Percentiles rank a stretch among this genome's conserved stretches.
Evolutionary conservation across 768 basidiomycete species (phyloP).

Genomic region (Amanita thiersii): DNA sequence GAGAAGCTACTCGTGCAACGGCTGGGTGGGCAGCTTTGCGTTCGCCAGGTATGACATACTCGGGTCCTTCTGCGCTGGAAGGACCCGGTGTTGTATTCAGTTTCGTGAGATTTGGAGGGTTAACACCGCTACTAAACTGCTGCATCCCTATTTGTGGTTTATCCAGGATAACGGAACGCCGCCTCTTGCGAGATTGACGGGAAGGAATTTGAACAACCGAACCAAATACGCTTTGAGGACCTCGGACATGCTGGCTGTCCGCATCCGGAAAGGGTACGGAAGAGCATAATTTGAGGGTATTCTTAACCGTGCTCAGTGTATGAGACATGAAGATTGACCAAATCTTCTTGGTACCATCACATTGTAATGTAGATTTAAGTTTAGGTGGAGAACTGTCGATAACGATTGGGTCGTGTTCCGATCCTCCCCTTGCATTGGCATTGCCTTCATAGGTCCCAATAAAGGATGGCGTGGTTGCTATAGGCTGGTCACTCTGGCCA

Average conservation of each 20-base stretch:
- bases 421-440: slow-evolving; percentile 11
- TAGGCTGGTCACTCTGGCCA: slow-evolving; percentile 3
- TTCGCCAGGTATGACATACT: slow-evolving; percentile 21
- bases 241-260: slow-evolving; percentile 54
- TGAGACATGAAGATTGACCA: slow-evolving; percentile 40
- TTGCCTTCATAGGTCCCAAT: not conserved
- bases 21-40: slow-evolving; percentile 38
- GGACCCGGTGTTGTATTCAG: not conserved
- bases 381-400: slow-evolving; percentile 34
- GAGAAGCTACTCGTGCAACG: slow-evolving; percentile 30
- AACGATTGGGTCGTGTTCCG: slow-evolving; percentile 33
- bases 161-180: not conserved
- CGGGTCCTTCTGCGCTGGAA: slow-evolving; percentile 1
- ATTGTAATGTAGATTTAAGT: slow-evolving; percentile 10
- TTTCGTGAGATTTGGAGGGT: not conserved
- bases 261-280: slow-evolving; percentile 39
- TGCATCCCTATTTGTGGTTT: not conserved
- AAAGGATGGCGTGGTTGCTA: not conserved
- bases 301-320: slow-evolving; percentile 12
- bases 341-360: slow-evolving; percentile 20
- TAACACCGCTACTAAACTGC: not conserved
- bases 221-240: slow-evolving; percentile 37
- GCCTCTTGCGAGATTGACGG: not conserved
- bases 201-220: slow-evolving; percentile 1
- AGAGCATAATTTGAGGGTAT: slow-evolving; percentile 8